Percentiles rank a stretch among this genome's conserved stretches.
Conservation (phyloP, 129 eudicot genomes). For the Artemisia tridentata region DNA sequence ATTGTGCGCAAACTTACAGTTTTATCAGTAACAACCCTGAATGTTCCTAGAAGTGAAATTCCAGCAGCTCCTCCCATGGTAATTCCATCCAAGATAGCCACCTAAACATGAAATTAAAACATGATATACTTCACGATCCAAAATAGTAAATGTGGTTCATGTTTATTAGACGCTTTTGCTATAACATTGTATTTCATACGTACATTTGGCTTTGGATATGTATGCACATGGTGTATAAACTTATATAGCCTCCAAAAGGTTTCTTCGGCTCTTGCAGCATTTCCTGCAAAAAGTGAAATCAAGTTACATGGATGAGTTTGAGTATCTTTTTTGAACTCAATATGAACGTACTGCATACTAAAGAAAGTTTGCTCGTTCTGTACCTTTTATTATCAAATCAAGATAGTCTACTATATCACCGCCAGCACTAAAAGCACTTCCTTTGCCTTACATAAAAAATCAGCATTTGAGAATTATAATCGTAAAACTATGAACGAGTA, state of each 20-base stretch:
- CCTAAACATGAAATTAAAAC: conserved; percentile 41
- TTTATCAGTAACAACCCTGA: conserved; percentile 76
- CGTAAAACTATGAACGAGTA: not conserved
- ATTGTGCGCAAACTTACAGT: conserved; percentile 41
- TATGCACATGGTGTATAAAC: conserved; percentile 57
- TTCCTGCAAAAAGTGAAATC: conserved; percentile 43
- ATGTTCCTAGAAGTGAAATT: conserved; percentile 67
- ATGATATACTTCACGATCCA: no score
- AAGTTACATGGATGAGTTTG: no score
- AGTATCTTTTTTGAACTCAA: not conserved
- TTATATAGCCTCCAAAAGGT: conserved; percentile 51
- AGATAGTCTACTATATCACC: conserved; percentile 60
- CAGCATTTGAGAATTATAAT: not conserved
- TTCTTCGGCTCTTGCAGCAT: conserved; percentile 49
- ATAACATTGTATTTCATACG: no score
- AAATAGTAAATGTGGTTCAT: no score
- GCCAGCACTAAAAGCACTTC: conserved; percentile 77
- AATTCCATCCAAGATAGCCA: conserved; percentile 73
- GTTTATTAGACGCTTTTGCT: no score
- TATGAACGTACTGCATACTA: not conserved
- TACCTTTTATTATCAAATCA: conserved; percentile 48
- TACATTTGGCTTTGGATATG: conserved; percentile 80
- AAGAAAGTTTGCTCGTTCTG: not conserved
- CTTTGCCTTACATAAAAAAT: conserved; percentile 56
- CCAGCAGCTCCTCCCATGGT: conserved; percentile 94